Conservation (phyloP, 2,329 filamentous ascomycete species). For the Lojkania enalia region DNA sequence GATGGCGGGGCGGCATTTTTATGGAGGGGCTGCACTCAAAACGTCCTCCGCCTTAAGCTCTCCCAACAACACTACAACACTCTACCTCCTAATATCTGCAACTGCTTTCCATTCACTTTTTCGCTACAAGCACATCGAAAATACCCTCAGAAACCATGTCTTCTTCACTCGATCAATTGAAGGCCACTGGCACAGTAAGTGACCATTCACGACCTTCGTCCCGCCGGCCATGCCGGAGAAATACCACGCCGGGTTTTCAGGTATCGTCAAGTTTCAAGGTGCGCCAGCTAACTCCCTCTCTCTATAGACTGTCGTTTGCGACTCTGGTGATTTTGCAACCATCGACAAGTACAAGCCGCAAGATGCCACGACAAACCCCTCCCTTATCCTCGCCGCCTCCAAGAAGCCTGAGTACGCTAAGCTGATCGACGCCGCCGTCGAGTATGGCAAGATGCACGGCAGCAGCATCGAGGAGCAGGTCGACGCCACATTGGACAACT, state of each 20-base stretch:
- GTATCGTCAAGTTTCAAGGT: background rate
- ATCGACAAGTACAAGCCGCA: conserved; percentile 99
- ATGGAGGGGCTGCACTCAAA: conserved; percentile 29
- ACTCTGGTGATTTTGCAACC: conserved; percentile 83
- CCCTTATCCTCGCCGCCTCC: conserved; percentile 94
- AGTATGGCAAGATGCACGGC: conserved; percentile 78
- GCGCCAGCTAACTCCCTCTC: background rate
- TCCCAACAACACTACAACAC: conserved; percentile 13
- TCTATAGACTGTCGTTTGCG: conserved; percentile 84
- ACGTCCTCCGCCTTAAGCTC: conserved; percentile 18
- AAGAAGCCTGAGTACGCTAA: conserved; percentile 97
- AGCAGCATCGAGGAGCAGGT: conserved; percentile 76
- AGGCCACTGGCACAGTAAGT: conserved; percentile 93
- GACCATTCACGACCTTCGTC: conserved; percentile 23
- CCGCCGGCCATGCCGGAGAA: conserved; percentile 21
- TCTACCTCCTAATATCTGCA: background rate
- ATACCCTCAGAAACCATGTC: conserved; percentile 61
- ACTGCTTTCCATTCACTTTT: no score
- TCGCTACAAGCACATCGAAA: background rate
- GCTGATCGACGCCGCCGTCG: conserved; percentile 83
- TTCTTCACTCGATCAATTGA: conserved; percentile 93
- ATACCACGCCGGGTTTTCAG: conserved; percentile 2
- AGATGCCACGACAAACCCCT: conserved; percentile 99
- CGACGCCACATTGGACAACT: conserved; percentile 85
- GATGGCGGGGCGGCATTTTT: conserved; percentile 26